Conservation (phyloP, 2,329 filamentous ascomycete genomes). For the Sporothrix euskadiensis region DNA sequence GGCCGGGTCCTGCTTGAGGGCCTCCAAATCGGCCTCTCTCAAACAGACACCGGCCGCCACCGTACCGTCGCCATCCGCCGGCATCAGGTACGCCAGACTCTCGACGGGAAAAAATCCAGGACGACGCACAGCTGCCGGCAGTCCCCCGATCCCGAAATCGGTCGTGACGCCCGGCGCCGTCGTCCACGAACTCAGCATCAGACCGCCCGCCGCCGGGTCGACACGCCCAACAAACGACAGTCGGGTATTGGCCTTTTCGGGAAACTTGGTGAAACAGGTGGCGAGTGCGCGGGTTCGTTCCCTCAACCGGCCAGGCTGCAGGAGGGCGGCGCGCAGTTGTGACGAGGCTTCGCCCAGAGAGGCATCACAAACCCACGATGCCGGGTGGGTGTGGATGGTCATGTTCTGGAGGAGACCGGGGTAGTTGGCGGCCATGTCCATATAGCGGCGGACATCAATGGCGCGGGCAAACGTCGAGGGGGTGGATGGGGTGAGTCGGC, state of each 20-base stretch:
- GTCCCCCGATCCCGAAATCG: slow-evolving; percentile 44
- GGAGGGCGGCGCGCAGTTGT: neutral
- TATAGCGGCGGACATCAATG: slow-evolving; percentile 32
- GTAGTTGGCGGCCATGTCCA: slow-evolving; percentile 48
- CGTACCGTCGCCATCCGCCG: slow-evolving; percentile 19
- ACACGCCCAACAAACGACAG: slow-evolving; percentile 42
- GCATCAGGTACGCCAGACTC: slow-evolving; percentile 52
- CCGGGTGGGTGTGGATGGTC: slow-evolving; percentile 42
- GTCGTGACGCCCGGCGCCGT: slow-evolving; percentile 52
- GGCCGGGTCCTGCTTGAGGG: neutral
- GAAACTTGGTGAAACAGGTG: neutral
- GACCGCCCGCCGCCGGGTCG: slow-evolving; percentile 43
- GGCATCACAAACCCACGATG: slow-evolving; percentile 35
- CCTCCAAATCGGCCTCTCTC: slow-evolving; percentile 14
- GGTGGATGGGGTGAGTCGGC: neutral
- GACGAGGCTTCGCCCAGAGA: slow-evolving; percentile 25
- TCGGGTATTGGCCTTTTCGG: slow-evolving; percentile 39
- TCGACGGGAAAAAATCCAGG: slow-evolving; percentile 50
- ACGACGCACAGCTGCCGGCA: slow-evolving; percentile 48
- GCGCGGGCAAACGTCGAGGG: slow-evolving; percentile 8
- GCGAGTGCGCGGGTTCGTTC: neutral
- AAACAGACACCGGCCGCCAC: slow-evolving; percentile 22
- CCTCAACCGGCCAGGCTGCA: neutral
- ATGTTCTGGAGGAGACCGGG: slow-evolving; percentile 52
- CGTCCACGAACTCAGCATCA: slow-evolving; percentile 58